Evolutionary conservation across 805 yeast genomes (phyloP), one percentile per base, ranked within the genome.

Genomic region (Wickerhamomyces alni): DNA sequence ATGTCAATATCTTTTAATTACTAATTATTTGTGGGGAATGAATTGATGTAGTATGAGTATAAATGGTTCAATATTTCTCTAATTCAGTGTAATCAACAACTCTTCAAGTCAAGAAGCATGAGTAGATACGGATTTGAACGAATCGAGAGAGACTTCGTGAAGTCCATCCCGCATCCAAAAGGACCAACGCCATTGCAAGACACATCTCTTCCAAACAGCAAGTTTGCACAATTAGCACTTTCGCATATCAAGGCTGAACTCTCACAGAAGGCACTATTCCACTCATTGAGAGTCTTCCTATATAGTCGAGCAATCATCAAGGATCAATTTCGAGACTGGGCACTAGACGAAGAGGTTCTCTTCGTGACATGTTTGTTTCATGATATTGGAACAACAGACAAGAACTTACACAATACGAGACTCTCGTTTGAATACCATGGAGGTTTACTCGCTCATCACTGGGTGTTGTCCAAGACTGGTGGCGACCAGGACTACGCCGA

Each of bases 1-100:
- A 45, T 29, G 52, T 45, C 0, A 37, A 36, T 22, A 33, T 31
- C 38, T 51, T 48, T 33, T 47, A 36, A 18, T 3, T 28, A 6
- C 12, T 15, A n/a, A 11, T 9, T 3, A 19, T 13, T 11, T 6
- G 7, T 27, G 8, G 15, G 10, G 8, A 24, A 24, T 24, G 11
- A 24, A 24, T 24, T 24, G 11, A 11, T 24, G 11, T 24, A 8
- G 26, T 11, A 24, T 24, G 10, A n/a, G 24, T 21, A 21, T 21
- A 21, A 21, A 21, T 21, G 9, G 6, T 7, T 9, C 6, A 21
- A 21, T 21, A 21, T 7, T 9, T 21, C 24, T 9, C 6, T 21
- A 21, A 7, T 21, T 21, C 6, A 21, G 24, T 9, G 9, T 21
- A 21, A 21, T 21, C 6, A 21, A 21, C 9, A 21, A 21, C 24